phyloP scores from a whole-genome alignment of 257 asterid genomes.

The Solanum peruvianum region DNA sequence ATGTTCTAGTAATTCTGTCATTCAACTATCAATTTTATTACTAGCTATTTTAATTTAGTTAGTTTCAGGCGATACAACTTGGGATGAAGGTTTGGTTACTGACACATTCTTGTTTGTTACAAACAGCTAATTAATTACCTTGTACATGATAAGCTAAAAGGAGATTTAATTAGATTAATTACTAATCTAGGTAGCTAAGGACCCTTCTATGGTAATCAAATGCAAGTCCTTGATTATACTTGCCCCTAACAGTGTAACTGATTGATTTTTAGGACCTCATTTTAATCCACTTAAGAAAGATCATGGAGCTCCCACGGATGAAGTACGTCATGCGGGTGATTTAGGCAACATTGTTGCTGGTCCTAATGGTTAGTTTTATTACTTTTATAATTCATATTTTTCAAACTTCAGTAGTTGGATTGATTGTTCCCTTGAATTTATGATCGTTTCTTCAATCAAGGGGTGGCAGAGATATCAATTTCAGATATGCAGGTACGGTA shows the following conservation, averaged over 20 bases:
- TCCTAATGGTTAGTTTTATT: conserved; percentile 37
- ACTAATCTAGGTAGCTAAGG: background rate
- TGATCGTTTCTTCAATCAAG: conserved; percentile 20
- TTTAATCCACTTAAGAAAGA: conserved; percentile 69
- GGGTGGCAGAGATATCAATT: conserved; percentile 59
- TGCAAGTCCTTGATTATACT: background rate
- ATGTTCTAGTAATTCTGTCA: background rate
- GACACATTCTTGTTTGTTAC: background rate
- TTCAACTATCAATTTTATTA: background rate
- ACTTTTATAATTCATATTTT: background rate
- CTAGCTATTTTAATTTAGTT: background rate
- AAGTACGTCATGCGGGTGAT: conserved; percentile 77
- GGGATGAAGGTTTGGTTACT: background rate
- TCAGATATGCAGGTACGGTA: conserved; percentile 63
- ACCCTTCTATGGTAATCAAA: background rate
- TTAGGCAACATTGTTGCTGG: conserved; percentile 78
- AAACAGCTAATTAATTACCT: background rate
- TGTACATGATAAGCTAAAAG: background rate
- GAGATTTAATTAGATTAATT: background rate
- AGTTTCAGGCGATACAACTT: background rate
- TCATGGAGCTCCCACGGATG: conserved; percentile 82
- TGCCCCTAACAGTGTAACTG: background rate
- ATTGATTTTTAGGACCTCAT: conserved; percentile 57
- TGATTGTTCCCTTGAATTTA: background rate
- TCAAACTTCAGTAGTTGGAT: background rate